Percentiles rank a stretch among this genome's conserved stretches.
Evolutionary conservation across 352 stramenopile species (phyloP).

Genomic region (Phytophthora capsici): DNA sequence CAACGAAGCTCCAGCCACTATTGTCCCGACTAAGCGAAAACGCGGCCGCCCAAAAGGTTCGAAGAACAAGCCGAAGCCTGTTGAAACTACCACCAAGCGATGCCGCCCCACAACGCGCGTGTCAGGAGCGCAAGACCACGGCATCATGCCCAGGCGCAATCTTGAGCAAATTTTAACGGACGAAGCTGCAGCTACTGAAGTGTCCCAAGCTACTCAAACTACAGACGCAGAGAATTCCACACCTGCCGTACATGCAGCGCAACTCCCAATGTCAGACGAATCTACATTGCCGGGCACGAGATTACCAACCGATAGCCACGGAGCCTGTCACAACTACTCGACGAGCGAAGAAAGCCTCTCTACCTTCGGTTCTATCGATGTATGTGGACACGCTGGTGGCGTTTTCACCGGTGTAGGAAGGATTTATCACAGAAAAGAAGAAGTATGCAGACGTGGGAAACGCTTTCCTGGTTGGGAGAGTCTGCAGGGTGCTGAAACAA

Average conservation of each 20-base stretch:
- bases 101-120: background rate
- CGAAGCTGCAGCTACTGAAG: background rate
- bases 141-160: background rate
- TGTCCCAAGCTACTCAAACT: too few relatives aligned
- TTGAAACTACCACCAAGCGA: background rate
- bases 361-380: background rate
- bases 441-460: too few relatives aligned
- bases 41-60: background rate
- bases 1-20: too few relatives aligned
- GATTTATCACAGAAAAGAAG: too few relatives aligned
- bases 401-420: constrained; percentile 15
- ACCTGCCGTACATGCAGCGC: too few relatives aligned
- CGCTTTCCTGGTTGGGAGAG: too few relatives aligned
- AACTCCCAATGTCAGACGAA: too few relatives aligned
- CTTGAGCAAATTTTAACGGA: background rate
- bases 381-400: constrained; percentile 10
- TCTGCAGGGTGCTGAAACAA: background rate
- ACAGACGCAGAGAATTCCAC: too few relatives aligned
- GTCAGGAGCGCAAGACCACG: background rate
- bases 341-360: too few relatives aligned
- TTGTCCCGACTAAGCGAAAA: background rate
- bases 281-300: too few relatives aligned
- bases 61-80: constrained; percentile 8
- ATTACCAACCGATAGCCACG: too few relatives aligned
- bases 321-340: background rate